These are phyloP conservation scores for Trichoderma pleuroti DNA, from an alignment of 2,329 filamentous ascomycete genomes.

Conservation along the genomic window DNA sequence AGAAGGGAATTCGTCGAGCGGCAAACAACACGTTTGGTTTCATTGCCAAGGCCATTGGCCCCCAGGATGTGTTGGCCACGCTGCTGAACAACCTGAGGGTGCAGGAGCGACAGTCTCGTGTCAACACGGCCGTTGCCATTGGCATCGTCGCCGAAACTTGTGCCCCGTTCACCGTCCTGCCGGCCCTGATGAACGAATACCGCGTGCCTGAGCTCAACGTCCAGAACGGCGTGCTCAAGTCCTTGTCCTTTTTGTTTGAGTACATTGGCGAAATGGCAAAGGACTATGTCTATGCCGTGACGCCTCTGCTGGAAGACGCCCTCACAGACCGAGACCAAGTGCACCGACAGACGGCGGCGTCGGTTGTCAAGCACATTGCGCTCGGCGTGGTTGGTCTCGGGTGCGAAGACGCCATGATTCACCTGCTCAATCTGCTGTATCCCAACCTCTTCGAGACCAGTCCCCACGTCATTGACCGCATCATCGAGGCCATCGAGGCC, in stretches of 20 bases:
- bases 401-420: conserved; percentile 97
- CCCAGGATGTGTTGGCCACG: conserved; percentile 93
- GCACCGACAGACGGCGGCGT: conserved; percentile 92
- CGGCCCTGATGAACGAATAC: conserved; percentile 98
- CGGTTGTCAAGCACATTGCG: conserved; percentile 96
- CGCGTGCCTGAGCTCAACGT: conserved; percentile 97
- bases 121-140: conserved; percentile 97
- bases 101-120: conserved; percentile 94
- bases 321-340: conserved; percentile 98
- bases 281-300: conserved; percentile 98
- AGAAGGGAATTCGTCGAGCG: conserved; percentile 96
- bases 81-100: conserved; percentile 95
- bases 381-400: conserved; percentile 96
- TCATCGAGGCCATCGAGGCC: conserved; percentile 95
- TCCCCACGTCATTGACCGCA: conserved; percentile 96
- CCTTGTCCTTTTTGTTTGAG: conserved; percentile 94
- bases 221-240: conserved; percentile 97
- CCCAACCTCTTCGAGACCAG: conserved; percentile 98
- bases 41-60: conserved; percentile 98
- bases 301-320: conserved; percentile 90
- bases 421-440: conserved; percentile 91
- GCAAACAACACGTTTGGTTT: conserved; percentile 99
- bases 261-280: conserved; percentile 99
- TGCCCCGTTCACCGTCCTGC: conserved; percentile 96
- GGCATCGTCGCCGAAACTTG: conserved; percentile 98